Conservation (phyloP, 371 early-diverging fungal genomes). For the Mycotypha africana region DNA sequence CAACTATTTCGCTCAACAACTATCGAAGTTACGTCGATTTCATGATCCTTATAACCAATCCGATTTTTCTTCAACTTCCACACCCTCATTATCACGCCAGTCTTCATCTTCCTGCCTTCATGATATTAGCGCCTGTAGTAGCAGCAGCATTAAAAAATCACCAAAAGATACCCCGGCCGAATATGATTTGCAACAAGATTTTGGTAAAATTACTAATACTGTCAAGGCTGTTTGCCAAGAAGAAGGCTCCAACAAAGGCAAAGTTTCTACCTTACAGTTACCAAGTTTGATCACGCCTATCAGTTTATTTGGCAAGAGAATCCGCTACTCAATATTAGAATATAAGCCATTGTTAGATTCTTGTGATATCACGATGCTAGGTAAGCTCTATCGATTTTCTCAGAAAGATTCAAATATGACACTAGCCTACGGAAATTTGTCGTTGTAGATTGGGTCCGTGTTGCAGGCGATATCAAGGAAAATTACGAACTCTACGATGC, state of each 20-base stretch:
- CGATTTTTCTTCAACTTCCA: background rate
- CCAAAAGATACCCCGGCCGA: too few relatives aligned
- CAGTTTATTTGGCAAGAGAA: slow-evolving; percentile 89
- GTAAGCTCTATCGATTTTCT: too few relatives aligned
- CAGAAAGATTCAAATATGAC: background rate
- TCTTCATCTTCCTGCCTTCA: too few relatives aligned
- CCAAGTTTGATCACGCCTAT: slow-evolving; percentile 87
- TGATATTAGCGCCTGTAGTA: too few relatives aligned
- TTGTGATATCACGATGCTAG: slow-evolving; percentile 89
- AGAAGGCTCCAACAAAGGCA: slow-evolving; percentile 9
- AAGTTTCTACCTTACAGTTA: slow-evolving; percentile 22
- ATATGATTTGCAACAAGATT: slow-evolving; percentile 22
- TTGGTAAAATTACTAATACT: slow-evolving; percentile 28
- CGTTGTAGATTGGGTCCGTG: slow-evolving; percentile 87
- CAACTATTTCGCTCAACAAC: slow-evolving; percentile 71
- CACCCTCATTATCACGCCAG: slow-evolving; percentile 13
- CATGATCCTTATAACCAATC: slow-evolving; percentile 61
- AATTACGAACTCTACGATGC: slow-evolving; percentile 91
- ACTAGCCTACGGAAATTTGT: background rate
- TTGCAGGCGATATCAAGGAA: slow-evolving; percentile 92
- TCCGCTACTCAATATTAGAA: slow-evolving; percentile 88
- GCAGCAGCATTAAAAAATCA: too few relatives aligned
- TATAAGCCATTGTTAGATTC: slow-evolving; percentile 93
- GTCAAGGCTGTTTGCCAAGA: slow-evolving; percentile 23
- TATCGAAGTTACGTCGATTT: slow-evolving; percentile 77